Evolutionary conservation across 345 rosid species (phyloP), one percentile per base, ranked within the genome.

Genomic region (Corchorus capsularis): DNA sequence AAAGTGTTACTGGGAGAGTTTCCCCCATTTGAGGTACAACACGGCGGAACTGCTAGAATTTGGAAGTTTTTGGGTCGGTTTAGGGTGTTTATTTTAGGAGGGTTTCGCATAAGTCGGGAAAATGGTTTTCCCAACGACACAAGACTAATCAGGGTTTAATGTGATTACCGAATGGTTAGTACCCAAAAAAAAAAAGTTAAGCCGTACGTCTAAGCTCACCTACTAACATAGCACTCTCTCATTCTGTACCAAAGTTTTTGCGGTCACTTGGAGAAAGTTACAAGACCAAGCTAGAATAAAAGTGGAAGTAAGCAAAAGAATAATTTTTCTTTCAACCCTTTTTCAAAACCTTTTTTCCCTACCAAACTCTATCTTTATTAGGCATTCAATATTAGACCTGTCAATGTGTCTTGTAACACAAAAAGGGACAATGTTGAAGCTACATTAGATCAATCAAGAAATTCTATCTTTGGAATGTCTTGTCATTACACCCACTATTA

Each of bases 401-500:
- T 57, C 34, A 59, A 20, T 7, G n/a, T 8, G 49, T 43, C 63
- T 13, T 66, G 75, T 20, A 66, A 66, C 71, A 12, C 54, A 46
- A 47, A 67, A 66, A 47, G n/a, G 41, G 37, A 22, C 37, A 67
- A 39, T 22, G 71, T 57, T 20, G 34, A 56, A 59, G 55, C 20
- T 15, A 59, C 32, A 50, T 65, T 41, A 5, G 63, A 55, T 67
- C 72, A 32, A 20, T 68, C 63, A 45, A 53, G 65, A 64, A 22
- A 46, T 59, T 60, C 76, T 6, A 41, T 59, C 63, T 64, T 52
- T 52, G 8, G 37, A 57, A 37, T 45, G 35, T 39, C 55, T 20
- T 63, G 59, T 80, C 82, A 54, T 53, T 45, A 13, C 45, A 70
- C 45, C 71, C 45, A 70, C 45, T 67, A 69, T 45, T 80, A 8